Percentiles rank a stretch among this genome's conserved stretches.
These are phyloP conservation scores for Daldinia grandis DNA, from an alignment of 495 filamentous ascomycete species.

Conservation along the genomic window DNA sequence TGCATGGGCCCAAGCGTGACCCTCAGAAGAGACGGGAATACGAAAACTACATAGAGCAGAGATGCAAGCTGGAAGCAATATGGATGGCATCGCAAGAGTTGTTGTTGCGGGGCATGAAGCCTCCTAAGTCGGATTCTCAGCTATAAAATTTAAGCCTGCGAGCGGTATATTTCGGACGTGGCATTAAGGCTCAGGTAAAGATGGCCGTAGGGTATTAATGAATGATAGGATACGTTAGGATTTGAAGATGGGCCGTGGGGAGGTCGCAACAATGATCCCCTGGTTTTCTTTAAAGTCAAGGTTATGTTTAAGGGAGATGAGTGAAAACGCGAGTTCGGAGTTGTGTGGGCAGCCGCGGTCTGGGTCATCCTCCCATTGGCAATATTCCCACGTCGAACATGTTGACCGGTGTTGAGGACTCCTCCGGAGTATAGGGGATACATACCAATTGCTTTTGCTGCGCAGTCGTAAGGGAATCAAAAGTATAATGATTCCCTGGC, in stretches of 20 bases:
- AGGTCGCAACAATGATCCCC: not conserved
- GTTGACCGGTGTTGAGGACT: not conserved
- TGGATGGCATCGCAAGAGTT: not conserved
- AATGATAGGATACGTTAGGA: not conserved
- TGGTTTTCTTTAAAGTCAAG: not conserved
- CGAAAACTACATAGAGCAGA: not conserved
- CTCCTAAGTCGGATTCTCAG: not conserved
- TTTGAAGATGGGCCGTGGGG: not conserved
- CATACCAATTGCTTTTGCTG: constrained; percentile 1
- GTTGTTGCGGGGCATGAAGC: not conserved
- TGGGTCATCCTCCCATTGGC: not conserved
- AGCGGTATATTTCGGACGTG: not conserved
- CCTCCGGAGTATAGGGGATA: not conserved
- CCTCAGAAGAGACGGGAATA: no score
- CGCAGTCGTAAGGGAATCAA: not conserved
- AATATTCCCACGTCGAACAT: not conserved
- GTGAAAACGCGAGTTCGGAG: not conserved
- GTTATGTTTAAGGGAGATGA: not conserved
- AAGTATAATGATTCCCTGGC: not conserved
- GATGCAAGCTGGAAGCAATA: not conserved
- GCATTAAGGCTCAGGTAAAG: not conserved
- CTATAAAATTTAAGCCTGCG: not conserved
- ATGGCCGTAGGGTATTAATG: not conserved
- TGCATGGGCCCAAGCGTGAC: no score
- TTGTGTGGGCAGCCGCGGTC: not conserved